A percentile compares a stretch with the other conserved stretches of the same genome.
phyloP scores from a whole-genome alignment of 2,329 filamentous ascomycete genomes.

The Aspergillus ochraceus region DNA sequence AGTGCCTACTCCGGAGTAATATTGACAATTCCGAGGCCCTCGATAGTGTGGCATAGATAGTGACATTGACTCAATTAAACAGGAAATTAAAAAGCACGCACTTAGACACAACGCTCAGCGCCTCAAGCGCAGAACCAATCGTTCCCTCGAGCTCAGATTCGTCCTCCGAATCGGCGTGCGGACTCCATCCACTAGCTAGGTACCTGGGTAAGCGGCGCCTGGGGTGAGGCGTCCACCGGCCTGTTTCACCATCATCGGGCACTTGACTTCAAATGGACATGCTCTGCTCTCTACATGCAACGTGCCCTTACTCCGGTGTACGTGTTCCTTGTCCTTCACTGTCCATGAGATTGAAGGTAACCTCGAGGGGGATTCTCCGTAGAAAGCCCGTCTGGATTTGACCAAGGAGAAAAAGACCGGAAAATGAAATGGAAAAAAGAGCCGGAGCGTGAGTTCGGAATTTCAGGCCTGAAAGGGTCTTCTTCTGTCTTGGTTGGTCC shows the following conservation, averaged over 20 bases:
- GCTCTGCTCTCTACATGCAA: conserved; percentile 21
- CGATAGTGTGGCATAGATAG: too few species aligned
- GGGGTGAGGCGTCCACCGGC: conserved; percentile 10
- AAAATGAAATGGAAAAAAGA: background rate
- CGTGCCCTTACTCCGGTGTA: conserved; percentile 20
- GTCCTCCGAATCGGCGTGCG: background rate
- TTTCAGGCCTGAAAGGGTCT: background rate
- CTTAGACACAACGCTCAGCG: background rate
- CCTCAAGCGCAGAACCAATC: background rate
- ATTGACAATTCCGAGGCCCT: too few species aligned
- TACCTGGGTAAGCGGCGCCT: background rate
- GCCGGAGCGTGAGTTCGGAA: background rate
- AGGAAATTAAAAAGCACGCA: too few species aligned
- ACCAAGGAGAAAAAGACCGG: background rate
- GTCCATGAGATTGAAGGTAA: background rate
- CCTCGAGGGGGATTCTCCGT: background rate
- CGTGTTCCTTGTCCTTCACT: conserved; percentile 20
- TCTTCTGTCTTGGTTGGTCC: background rate
- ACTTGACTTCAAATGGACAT: conserved; percentile 25
- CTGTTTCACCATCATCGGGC: conserved; percentile 30
- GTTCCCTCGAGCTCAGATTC: background rate
- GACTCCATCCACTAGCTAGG: background rate
- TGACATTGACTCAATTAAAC: too few species aligned
- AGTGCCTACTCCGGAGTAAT: too few species aligned
- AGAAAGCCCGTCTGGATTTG: background rate